phyloP scores from a whole-genome alignment of 352 stramenopile species.

The Phytopythium litorale region DNA sequence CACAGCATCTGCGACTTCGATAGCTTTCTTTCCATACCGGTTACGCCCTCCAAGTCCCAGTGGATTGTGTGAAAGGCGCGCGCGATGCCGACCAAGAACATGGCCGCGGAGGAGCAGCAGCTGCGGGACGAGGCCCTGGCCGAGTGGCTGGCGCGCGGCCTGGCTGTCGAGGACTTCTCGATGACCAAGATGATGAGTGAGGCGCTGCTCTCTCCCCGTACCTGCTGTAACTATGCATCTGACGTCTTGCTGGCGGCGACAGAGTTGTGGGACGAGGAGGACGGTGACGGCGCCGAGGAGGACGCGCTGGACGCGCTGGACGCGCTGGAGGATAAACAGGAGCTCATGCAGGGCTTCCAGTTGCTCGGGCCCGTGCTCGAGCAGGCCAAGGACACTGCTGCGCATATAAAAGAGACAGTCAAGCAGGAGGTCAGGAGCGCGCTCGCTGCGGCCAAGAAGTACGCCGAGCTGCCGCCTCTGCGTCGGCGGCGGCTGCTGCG shows the following conservation, averaged over 20 bases:
- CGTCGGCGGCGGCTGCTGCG: conserved; percentile 46
- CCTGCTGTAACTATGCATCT: not conserved
- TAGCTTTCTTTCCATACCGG: not conserved
- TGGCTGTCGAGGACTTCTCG: conserved; percentile 57
- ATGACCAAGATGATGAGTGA: conserved; percentile 76
- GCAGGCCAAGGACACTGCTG: conserved; percentile 39
- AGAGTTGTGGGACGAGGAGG: conserved; percentile 73
- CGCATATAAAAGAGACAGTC: conserved; percentile 30
- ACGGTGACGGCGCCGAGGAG: conserved; percentile 36
- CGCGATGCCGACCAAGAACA: conserved; percentile 17
- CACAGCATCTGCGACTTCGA: too few species aligned
- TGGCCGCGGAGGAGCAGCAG: conserved; percentile 31
- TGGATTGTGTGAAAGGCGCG: not conserved
- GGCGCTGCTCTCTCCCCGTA: conserved; percentile 5
- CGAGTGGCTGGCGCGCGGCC: conserved; percentile 68
- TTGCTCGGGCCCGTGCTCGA: conserved; percentile 37
- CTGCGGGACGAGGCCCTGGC: conserved; percentile 67
- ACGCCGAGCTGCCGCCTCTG: conserved; percentile 57
- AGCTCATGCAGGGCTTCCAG: conserved; percentile 54
- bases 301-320: conserved; percentile 29
- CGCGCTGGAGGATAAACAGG: conserved; percentile 47
- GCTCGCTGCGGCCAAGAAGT: conserved; percentile 37
- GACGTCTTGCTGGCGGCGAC: not conserved
- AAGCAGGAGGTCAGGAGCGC: conserved; percentile 39
- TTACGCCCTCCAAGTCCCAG: not conserved